phyloP scores from a whole-genome alignment of 169 alveolate species.

The Hepatocystis sp. region DNA sequence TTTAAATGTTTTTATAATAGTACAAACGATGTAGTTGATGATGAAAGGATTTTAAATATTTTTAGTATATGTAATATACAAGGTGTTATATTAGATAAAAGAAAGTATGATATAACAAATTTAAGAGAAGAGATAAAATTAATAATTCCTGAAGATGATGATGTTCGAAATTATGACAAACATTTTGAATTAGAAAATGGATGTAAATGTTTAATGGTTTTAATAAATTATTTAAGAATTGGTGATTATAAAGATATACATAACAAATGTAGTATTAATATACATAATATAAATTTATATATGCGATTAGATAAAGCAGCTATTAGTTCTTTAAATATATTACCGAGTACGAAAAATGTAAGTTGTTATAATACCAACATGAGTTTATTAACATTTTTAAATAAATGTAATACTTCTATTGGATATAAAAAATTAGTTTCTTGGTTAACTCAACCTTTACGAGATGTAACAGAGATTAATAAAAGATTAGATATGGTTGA shows the following conservation, averaged over 20 bases:
- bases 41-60: constrained; percentile 62
- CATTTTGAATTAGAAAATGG: constrained; percentile 78
- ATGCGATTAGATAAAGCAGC: constrained; percentile 86
- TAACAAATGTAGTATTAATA: constrained; percentile 77
- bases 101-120: constrained; percentile 76
- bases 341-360: constrained; percentile 76
- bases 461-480: constrained; percentile 90
- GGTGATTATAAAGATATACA: constrained; percentile 76
- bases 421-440: constrained; percentile 94
- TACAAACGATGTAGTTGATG: constrained; percentile 71
- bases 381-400: constrained; percentile 89
- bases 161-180: constrained; percentile 81
- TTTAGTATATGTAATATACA: constrained; percentile 60
- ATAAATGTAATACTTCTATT: constrained; percentile 94
- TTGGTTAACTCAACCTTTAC: constrained; percentile 98
- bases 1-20: constrained; percentile 63
- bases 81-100: constrained; percentile 27
- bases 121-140: constrained; percentile 77
- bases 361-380: constrained; percentile 52
- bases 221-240: constrained; percentile 78
- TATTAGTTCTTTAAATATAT: constrained; percentile 81
- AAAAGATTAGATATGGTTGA: constrained; percentile 96
- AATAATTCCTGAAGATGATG: constrained; percentile 78
- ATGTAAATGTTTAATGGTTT: constrained; percentile 77
- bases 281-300: constrained; percentile 79